A percentile compares a stretch with the other conserved stretches of the same genome.
Conservation (phyloP, 768 basidiomycete species). For the Galerina marginata region DNA sequence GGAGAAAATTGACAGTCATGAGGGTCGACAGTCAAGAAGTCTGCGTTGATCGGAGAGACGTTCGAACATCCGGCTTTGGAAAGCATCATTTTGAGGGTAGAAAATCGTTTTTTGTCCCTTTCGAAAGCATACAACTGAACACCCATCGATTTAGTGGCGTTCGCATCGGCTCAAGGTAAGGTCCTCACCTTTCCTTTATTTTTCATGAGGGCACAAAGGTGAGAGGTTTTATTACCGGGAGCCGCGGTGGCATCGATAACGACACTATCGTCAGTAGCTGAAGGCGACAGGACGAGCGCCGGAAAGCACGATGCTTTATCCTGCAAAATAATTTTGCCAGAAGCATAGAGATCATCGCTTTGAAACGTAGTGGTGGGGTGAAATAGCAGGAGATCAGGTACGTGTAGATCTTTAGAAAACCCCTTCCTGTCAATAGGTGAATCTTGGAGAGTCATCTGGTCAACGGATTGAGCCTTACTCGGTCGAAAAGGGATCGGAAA, state of each 20-base stretch:
- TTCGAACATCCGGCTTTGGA: slow-evolving; percentile 84
- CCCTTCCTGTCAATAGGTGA: slow-evolving; percentile 47
- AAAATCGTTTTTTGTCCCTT: slow-evolving; percentile 79
- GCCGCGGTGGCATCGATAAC: slow-evolving; percentile 96
- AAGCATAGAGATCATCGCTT: slow-evolving; percentile 72
- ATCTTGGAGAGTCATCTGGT: slow-evolving; percentile 7
- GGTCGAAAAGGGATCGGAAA: slow-evolving; percentile 58
- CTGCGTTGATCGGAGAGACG: slow-evolving; percentile 72
- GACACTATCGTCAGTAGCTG: slow-evolving; percentile 50
- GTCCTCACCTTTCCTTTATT: slow-evolving; percentile 75
- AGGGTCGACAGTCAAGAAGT: slow-evolving; percentile 86
- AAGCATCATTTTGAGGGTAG: slow-evolving; percentile 86
- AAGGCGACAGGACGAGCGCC: slow-evolving; percentile 83
- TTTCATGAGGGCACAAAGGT: slow-evolving; percentile 86
- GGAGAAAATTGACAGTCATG: slow-evolving; percentile 59
- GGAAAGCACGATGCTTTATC: slow-evolving; percentile 99
- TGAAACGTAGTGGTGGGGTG: slow-evolving; percentile 69
- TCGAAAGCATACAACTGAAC: slow-evolving; percentile 86
- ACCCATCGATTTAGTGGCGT: not conserved
- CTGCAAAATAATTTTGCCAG: slow-evolving; percentile 89
- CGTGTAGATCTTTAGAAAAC: slow-evolving; percentile 79
- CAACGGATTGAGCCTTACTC: slow-evolving; percentile 40
- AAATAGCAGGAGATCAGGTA: slow-evolving; percentile 83
- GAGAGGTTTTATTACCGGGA: slow-evolving; percentile 97
- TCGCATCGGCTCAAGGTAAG: not conserved